These are phyloP conservation scores for Bipolaris cookei DNA, from an alignment of 2,329 filamentous ascomycete genomes.

Conservation along the genomic window DNA sequence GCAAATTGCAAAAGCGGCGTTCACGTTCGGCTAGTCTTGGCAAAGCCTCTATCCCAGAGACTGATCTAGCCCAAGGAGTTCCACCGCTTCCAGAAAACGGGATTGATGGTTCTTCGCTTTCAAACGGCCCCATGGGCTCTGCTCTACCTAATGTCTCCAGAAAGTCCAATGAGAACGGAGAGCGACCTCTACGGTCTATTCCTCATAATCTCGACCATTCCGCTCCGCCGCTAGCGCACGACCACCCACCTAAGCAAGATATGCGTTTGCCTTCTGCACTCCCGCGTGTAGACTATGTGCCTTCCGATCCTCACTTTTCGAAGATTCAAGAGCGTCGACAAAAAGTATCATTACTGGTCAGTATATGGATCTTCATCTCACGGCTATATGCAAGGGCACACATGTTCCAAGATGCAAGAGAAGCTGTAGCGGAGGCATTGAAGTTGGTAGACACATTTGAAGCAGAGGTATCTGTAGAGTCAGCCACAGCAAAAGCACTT, in stretches of 20 bases:
- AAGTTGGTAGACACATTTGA: constrained; percentile 77
- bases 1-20: constrained; percentile 50
- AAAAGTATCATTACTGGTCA: constrained; percentile 67
- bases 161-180: constrained; percentile 38
- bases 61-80: constrained; percentile 29
- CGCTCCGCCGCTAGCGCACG: constrained; percentile 50
- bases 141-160: constrained; percentile 30
- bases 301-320: constrained; percentile 58
- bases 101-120: constrained; percentile 26
- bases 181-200: constrained; percentile 49
- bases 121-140: constrained; percentile 18
- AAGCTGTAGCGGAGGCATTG: constrained; percentile 80
- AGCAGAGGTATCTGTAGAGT: constrained; percentile 66
- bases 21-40: constrained; percentile 48
- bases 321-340: constrained; percentile 61
- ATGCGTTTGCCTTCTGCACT: constrained; percentile 51
- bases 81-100: constrained; percentile 32
- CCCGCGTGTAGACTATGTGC: constrained; percentile 42
- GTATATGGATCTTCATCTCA: constrained; percentile 89
- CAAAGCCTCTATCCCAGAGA: constrained; percentile 31
- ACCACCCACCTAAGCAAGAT: constrained; percentile 54
- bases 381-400: constrained; percentile 84
- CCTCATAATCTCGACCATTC: constrained; percentile 50
- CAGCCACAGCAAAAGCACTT: constrained; percentile 67
- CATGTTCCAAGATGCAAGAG: constrained; percentile 79